phyloP scores from a whole-genome alignment of 2,329 filamentous ascomycete genomes.

The Colletotrichum siamense region DNA sequence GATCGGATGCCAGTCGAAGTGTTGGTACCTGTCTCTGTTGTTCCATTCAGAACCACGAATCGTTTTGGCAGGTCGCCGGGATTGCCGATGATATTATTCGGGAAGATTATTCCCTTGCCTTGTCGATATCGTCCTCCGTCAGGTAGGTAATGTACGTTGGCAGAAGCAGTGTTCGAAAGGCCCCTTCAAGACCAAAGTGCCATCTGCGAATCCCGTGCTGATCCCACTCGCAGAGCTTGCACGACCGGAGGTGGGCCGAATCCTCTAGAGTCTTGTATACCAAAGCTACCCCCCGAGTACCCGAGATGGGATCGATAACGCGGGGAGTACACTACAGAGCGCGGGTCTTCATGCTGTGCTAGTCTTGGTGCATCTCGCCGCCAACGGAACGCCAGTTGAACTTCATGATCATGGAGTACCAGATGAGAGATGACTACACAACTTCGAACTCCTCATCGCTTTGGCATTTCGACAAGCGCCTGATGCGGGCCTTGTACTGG shows the following conservation, averaged over 20 bases:
- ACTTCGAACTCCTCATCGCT: not conserved
- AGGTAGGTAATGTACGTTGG: not conserved
- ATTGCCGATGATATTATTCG: not conserved
- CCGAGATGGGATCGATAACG: not conserved
- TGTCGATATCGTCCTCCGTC: not conserved
- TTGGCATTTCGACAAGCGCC: not conserved
- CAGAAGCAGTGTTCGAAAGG: not conserved
- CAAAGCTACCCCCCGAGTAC: not conserved
- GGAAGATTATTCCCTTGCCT: not conserved
- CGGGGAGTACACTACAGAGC: not conserved
- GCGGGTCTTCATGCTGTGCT: not conserved
- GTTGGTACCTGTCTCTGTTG: fast-evolving
- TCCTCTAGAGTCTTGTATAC: not conserved
- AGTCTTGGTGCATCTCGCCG: not conserved
- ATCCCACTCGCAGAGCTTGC: not conserved
- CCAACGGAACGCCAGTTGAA: not conserved
- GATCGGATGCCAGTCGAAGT: not conserved
- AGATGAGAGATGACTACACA: not conserved
- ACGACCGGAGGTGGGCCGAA: not conserved
- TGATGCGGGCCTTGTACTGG: not conserved
- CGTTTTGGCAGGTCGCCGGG: not conserved
- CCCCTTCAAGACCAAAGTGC: not conserved
- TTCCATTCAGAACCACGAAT: not conserved
- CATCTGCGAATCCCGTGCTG: not conserved
- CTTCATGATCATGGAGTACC: not conserved